phyloP scores from a whole-genome alignment of 108 stramenopile species.

The Cyclotella choctawhatcheeana region DNA sequence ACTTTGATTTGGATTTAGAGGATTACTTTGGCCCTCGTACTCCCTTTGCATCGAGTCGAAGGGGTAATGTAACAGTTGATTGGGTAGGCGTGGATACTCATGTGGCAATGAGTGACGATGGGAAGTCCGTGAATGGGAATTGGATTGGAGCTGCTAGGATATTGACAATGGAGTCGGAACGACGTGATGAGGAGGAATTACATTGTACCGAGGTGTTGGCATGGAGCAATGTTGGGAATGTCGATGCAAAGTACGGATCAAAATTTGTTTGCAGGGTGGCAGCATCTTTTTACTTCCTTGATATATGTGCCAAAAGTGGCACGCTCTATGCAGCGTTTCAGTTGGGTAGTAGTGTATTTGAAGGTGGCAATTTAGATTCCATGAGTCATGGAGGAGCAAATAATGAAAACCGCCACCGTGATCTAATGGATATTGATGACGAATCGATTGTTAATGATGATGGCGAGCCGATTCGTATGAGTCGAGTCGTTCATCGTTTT shows the following conservation, averaged over 20 bases:
- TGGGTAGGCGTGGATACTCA: conserved; percentile 63
- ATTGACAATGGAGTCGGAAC: conserved; percentile 32
- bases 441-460: conserved; percentile 34
- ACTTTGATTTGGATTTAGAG: conserved; percentile 55
- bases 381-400: background rate
- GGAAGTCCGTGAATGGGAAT: conserved; percentile 20
- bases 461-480: conserved; percentile 40
- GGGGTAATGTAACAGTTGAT: conserved; percentile 53
- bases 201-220: conserved; percentile 45
- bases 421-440: conserved; percentile 30
- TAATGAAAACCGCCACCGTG: conserved; percentile 2
- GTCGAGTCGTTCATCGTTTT: conserved; percentile 29
- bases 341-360: conserved; percentile 24
- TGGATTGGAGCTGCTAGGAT: conserved; percentile 48
- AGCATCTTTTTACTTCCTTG: conserved; percentile 39
- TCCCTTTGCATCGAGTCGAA: conserved; percentile 13
- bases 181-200: conserved; percentile 3
- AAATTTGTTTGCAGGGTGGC: conserved; percentile 50
- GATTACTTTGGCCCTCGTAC: conserved; percentile 51
- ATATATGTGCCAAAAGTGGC: conserved; percentile 49
- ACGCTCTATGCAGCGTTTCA: conserved; percentile 50
- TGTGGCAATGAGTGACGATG: conserved; percentile 25
- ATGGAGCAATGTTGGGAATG: conserved; percentile 30
- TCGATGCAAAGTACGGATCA: background rate
- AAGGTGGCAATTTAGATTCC: background rate